Conservation (phyloP, 1,139 yeast species). For the Chernovozyma aurita region DNA sequence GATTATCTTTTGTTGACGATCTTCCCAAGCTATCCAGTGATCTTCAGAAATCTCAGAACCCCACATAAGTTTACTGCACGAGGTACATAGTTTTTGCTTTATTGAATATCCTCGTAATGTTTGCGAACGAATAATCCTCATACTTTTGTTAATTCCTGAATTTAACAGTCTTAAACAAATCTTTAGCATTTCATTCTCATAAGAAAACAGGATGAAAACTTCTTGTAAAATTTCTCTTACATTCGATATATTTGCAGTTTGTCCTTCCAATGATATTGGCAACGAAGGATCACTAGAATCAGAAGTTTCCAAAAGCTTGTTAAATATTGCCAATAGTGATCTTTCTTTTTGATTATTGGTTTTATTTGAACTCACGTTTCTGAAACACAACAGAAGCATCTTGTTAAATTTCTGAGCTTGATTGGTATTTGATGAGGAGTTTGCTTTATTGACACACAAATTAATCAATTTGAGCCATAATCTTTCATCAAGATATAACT, state of each 20-base stretch:
- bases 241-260: slow-evolving; percentile 47
- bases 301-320: slow-evolving; percentile 41
- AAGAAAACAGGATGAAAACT: slow-evolving; percentile 58
- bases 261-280: neutral
- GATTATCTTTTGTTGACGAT: slow-evolving; percentile 16
- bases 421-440: slow-evolving; percentile 10
- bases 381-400: slow-evolving; percentile 46
- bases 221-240: slow-evolving; percentile 60
- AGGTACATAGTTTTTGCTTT: slow-evolving; percentile 53
- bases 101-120: slow-evolving; percentile 60
- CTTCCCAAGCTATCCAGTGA: slow-evolving; percentile 48
- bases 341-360: slow-evolving; percentile 17
- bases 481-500: slow-evolving; percentile 25
- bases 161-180: slow-evolving; percentile 53
- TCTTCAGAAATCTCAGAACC: slow-evolving; percentile 51
- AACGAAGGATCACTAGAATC: slow-evolving; percentile 17
- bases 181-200: slow-evolving; percentile 55
- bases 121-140: slow-evolving; percentile 35
- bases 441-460: slow-evolving; percentile 24
- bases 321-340: slow-evolving; percentile 48
- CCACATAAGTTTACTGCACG: slow-evolving; percentile 65
- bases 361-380: slow-evolving; percentile 37
- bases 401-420: slow-evolving; percentile 8
- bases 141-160: slow-evolving; percentile 44
- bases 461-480: slow-evolving; percentile 38